Percentiles rank a stretch among this genome's conserved stretches.
Conservation (phyloP, 1,139 yeast genomes). For the Trichomonascaceae sp. region DNA sequence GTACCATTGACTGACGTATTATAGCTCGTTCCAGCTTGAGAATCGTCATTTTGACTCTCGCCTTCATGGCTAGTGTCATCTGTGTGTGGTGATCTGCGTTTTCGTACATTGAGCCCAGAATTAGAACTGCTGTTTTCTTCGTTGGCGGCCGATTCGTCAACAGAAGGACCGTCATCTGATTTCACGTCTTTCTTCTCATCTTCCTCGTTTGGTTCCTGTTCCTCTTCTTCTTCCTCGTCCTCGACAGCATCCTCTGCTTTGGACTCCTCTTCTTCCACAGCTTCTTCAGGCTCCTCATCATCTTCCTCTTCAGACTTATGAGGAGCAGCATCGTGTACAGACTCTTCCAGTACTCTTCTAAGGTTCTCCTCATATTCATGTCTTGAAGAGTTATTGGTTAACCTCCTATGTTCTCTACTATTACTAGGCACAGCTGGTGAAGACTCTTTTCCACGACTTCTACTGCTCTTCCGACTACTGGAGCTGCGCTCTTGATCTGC, state of each 20-base stretch:
- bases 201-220: not conserved
- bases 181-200: not conserved
- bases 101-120: not conserved
- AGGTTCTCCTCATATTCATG: slow-evolving; percentile 62
- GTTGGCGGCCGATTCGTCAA: not conserved
- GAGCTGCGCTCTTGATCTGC: not conserved
- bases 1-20: not conserved
- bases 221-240: not conserved
- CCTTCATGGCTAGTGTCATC: not conserved
- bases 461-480: slow-evolving; percentile 1
- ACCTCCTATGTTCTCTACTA: slow-evolving; percentile 19
- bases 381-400: slow-evolving; percentile 33
- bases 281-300: not conserved
- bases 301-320: slow-evolving; percentile 3
- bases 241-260: not conserved
- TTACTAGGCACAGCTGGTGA: not conserved
- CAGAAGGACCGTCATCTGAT: not conserved
- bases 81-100: not conserved
- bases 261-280: not conserved
- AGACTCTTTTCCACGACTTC: slow-evolving; percentile 1
- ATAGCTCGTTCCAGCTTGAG: not conserved
- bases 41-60: not conserved
- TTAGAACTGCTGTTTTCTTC: not conserved
- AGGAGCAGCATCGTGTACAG: slow-evolving; percentile 44
- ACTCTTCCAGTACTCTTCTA: slow-evolving; percentile 64